Evolutionary conservation across 2,329 filamentous ascomycete species (phyloP).

Genomic region (Diplodia sapinea): DNA sequence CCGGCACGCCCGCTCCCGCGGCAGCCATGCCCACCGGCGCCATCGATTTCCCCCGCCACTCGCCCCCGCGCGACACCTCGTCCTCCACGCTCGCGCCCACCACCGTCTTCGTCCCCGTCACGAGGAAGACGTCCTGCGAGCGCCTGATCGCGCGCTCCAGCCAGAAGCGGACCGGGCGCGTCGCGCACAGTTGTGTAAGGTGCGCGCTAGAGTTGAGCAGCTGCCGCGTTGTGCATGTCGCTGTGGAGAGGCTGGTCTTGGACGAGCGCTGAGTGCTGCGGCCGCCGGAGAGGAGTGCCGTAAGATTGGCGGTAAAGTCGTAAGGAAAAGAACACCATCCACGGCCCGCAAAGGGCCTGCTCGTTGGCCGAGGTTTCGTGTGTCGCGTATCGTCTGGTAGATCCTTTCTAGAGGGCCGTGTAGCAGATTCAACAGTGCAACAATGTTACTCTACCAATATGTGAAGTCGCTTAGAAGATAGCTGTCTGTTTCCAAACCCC

Average conservation of each 20-base stretch:
- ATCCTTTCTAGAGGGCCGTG: no score
- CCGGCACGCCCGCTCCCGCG: background rate
- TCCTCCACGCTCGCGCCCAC: background rate
- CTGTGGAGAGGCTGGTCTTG: background rate
- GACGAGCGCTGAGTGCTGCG: background rate
- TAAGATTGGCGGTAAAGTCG: background rate
- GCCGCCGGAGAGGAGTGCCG: background rate
- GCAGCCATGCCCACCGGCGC: background rate
- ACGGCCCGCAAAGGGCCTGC: no score
- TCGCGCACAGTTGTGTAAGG: background rate
- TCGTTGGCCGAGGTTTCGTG: no score
- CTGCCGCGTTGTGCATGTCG: background rate
- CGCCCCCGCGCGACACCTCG: background rate
- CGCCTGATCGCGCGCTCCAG: background rate
- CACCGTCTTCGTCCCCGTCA: background rate
- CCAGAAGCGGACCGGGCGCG: background rate
- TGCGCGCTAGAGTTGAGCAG: background rate
- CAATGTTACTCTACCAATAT: no score
- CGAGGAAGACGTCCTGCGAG: background rate
- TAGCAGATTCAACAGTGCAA: no score
- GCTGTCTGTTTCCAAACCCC: no score
- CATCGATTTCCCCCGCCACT: background rate
- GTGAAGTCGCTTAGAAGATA: no score
- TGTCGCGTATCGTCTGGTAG: no score
- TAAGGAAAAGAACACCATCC: no score